A percentile compares a stretch with the other conserved stretches of the same genome.
Conservation (phyloP, 371 early-diverging fungal genomes). For the Rhizopus delemar region DNA sequence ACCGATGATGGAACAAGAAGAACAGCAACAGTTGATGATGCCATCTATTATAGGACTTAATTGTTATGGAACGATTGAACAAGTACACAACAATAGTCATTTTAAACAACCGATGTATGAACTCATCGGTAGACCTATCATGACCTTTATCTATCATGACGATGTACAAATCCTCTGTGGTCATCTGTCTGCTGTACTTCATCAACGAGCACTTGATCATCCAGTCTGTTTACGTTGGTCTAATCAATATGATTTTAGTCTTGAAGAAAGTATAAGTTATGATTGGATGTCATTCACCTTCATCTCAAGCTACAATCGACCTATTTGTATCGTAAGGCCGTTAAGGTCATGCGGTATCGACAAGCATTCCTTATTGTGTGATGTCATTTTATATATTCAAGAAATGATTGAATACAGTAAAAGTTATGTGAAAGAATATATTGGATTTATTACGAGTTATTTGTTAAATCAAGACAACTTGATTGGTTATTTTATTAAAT, state of each 20-base stretch:
- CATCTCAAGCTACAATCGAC: background rate
- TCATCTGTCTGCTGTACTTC: conserved; percentile 10
- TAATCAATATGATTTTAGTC: background rate
- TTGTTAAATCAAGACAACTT: background rate
- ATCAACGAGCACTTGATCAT: background rate
- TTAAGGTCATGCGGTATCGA: background rate
- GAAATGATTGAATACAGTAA: conserved; percentile 5
- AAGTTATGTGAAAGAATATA: conserved; percentile 18
- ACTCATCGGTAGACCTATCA: conserved; percentile 23
- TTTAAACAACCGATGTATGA: conserved; percentile 10
- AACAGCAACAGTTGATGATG: background rate
- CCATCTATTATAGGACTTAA: conserved; percentile 23
- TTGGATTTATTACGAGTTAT: conserved; percentile 7
- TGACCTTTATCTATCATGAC: conserved; percentile 29
- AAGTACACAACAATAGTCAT: conserved; percentile 11
- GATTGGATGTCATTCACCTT: conserved; percentile 30
- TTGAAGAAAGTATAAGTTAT: conserved; percentile 15
- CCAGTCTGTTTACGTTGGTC: conserved; percentile 30
- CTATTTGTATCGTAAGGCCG: background rate
- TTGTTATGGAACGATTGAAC: conserved; percentile 30
- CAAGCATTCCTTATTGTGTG: too few relatives aligned
- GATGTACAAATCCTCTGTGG: conserved; percentile 20
- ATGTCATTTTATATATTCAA: background rate
- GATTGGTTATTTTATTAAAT: background rate
- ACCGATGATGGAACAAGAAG: background rate